Evolutionary conservation across 1,284 basidiomycete species (phyloP).

Genomic region (Lignosus rhinocerotis): DNA sequence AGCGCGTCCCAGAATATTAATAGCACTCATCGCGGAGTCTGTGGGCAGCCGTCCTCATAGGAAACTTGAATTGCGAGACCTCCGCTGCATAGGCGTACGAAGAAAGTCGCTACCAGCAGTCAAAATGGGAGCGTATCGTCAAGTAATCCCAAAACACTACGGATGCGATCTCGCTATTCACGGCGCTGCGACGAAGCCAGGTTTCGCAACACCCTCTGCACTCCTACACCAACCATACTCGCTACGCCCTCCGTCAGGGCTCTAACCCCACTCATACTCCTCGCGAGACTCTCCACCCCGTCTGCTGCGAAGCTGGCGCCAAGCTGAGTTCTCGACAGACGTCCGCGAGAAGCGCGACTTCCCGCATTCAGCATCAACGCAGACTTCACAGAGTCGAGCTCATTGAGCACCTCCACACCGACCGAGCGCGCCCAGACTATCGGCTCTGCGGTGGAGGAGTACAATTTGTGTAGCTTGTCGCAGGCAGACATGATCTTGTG

Average conservation of each 20-base stretch:
- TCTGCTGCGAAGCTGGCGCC: slow-evolving; percentile 31
- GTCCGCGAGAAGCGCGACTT: slow-evolving; percentile 30
- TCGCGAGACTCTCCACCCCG: slow-evolving; percentile 30
- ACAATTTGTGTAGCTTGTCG: slow-evolving; percentile 89
- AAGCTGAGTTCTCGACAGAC: slow-evolving; percentile 8
- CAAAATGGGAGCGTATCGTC: too few species aligned
- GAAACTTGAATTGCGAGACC: neutral
- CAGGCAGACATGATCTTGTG: slow-evolving; percentile 81
- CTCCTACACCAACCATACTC: slow-evolving; percentile 23
- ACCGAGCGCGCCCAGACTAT: slow-evolving; percentile 85
- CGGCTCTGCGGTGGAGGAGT: slow-evolving; percentile 63
- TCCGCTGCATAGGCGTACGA: neutral
- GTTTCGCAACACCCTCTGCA: slow-evolving; percentile 23
- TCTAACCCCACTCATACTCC: slow-evolving; percentile 20
- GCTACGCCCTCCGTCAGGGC: slow-evolving; percentile 21
- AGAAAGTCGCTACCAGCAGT: too few species aligned
- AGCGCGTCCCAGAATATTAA: slow-evolving; percentile 25
- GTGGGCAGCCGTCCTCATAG: neutral
- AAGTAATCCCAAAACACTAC: too few species aligned
- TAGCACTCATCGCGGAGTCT: neutral
- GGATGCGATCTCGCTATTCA: neutral
- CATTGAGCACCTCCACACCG: slow-evolving; percentile 90
- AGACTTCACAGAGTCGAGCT: slow-evolving; percentile 80
- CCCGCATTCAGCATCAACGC: slow-evolving; percentile 85
- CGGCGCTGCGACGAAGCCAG: slow-evolving; percentile 12